Evolutionary conservation across 140 eudicot genomes (phyloP).

Genomic region (Oenanthe javanica): DNA sequence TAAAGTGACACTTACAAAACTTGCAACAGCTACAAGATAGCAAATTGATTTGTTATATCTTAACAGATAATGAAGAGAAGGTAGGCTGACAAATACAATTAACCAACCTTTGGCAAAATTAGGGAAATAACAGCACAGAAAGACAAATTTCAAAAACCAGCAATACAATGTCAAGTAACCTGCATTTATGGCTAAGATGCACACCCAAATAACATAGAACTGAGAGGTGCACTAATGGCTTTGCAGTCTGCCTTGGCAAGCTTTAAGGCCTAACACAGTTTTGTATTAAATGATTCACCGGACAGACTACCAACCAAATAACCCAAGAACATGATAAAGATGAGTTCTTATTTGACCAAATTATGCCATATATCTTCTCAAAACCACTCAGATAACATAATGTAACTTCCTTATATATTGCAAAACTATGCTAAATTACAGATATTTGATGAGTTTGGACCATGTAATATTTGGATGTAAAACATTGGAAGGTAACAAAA

Average conservation of each 20-base stretch:
- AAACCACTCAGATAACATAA: not conserved
- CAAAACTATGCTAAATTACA: not conserved
- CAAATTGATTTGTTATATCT: not conserved
- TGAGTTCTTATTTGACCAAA: not conserved
- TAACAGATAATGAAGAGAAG: not conserved
- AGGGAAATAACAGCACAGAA: not conserved
- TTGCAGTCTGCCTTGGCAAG: not conserved
- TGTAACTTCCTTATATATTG: not conserved
- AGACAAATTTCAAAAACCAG: not conserved
- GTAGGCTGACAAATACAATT: not conserved
- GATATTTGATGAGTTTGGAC: not conserved
- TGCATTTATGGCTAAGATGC: not conserved
- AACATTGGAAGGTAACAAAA: not conserved
- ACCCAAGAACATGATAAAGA: not conserved
- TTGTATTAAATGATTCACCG: not conserved
- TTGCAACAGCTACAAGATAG: not conserved
- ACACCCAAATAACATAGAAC: not conserved
- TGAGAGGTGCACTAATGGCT: not conserved
- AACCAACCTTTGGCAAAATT: not conserved
- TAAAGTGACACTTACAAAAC: not conserved
- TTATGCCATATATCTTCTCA: not conserved
- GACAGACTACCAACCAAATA: not conserved
- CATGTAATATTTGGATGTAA: not conserved
- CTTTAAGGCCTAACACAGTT: not conserved
- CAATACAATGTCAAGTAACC: not conserved